Percentiles rank a stretch among this genome's conserved stretches.
phyloP scores from a whole-genome alignment of 2,329 filamentous ascomycete species.

The Colletotrichum incanum region DNA sequence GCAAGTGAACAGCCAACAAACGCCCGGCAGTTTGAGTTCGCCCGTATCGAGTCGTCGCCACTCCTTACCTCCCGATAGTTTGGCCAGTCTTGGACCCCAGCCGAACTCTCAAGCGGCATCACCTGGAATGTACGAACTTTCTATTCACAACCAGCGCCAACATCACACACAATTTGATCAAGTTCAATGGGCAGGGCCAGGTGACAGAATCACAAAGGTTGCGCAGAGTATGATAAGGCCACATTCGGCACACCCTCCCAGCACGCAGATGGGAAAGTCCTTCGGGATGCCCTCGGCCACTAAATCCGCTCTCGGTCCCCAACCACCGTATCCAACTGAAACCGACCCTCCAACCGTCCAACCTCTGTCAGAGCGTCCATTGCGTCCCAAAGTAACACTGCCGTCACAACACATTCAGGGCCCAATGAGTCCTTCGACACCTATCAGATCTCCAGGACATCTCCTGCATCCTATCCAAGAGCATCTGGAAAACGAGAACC shows the following conservation, averaged over 20 bases:
- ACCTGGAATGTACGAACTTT: neutral
- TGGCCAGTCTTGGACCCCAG: neutral
- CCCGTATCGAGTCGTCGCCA: conserved; percentile 24
- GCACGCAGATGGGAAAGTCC: neutral
- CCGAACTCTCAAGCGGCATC: neutral
- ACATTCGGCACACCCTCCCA: conserved; percentile 10
- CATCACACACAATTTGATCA: neutral
- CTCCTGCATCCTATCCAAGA: conserved; percentile 43
- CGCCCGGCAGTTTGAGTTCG: neutral
- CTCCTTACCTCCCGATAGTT: conserved; percentile 23
- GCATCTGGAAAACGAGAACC: conserved; percentile 27
- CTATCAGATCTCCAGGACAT: conserved; percentile 36
- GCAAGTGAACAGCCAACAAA: neutral
- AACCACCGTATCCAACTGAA: neutral
- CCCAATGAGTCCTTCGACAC: conserved; percentile 14
- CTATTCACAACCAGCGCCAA: neutral
- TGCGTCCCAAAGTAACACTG: conserved; percentile 16
- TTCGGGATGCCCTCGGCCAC: neutral
- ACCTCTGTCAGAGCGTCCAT: conserved; percentile 13
- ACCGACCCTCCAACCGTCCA: neutral
- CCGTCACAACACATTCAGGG: conserved; percentile 14
- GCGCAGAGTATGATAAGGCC: neutral
- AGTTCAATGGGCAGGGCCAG: neutral
- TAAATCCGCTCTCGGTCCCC: neutral
- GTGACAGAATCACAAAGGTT: neutral